Conservation (phyloP, 495 filamentous ascomycete species). For the Penicillium lagena region DNA sequence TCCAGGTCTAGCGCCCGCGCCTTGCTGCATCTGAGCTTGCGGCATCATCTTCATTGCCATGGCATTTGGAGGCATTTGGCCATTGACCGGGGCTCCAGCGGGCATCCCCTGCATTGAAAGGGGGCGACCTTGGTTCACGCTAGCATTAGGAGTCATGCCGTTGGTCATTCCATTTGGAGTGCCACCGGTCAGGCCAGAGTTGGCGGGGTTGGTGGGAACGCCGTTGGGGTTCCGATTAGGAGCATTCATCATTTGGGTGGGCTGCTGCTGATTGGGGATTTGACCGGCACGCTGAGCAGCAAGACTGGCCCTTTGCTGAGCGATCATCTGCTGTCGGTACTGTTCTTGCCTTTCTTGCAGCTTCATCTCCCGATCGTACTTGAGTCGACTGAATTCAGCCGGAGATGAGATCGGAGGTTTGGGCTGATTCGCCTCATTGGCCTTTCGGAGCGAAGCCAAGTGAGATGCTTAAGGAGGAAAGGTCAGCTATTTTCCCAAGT, state of each 20-base stretch:
- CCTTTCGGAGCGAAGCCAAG: conserved; percentile 64
- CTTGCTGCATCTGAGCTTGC: conserved; percentile 62
- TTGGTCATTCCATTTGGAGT: conserved; percentile 32
- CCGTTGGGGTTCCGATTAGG: conserved; percentile 30
- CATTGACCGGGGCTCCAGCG: conserved; percentile 28
- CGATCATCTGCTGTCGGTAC: conserved; percentile 57
- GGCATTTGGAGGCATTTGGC: conserved; percentile 44
- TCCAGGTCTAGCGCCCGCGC: conserved; percentile 51
- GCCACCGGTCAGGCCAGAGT: conserved; percentile 20
- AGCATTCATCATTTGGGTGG: conserved; percentile 21
- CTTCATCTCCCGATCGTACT: conserved; percentile 77
- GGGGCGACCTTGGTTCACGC: conserved; percentile 31
- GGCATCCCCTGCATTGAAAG: conserved; percentile 36
- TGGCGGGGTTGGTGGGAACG: conserved; percentile 32
- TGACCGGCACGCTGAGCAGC: conserved; percentile 40
- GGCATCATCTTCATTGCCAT: conserved; percentile 65
- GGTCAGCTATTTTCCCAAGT: conserved; percentile 5
- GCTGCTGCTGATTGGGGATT: conserved; percentile 34
- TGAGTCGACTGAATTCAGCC: conserved; percentile 80
- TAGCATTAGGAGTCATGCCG: conserved; percentile 29
- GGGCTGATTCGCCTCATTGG: conserved; percentile 60
- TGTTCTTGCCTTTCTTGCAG: conserved; percentile 66
- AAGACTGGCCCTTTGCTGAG: conserved; percentile 46
- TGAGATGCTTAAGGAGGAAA: conserved; percentile 41
- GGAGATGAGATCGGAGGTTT: conserved; percentile 61